Evolutionary conservation across 2,329 filamentous ascomycete species (phyloP), one percentile per base, ranked within the genome.

Genomic region (Fusarium buxicola): DNA sequence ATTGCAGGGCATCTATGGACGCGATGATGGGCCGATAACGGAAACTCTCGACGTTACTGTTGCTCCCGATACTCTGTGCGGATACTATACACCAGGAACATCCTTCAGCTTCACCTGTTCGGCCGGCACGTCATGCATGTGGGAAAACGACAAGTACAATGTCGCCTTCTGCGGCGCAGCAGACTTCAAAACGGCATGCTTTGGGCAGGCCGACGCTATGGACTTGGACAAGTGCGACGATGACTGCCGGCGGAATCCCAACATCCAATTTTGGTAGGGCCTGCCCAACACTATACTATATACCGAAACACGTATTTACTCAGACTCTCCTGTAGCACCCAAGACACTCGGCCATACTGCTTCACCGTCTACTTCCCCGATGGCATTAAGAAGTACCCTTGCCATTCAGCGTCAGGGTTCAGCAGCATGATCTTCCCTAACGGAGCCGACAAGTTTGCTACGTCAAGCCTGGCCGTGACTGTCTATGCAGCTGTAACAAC

Each of bases 81-180:
- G 61, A 10, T 32, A 11, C 15, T 58, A 49, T 8, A 46, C 48
- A 2, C 56, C 60, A 10, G 18, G 40, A 13, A 60, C 43, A 7
- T 27, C 32, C 5, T 62, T 44, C 34, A 39, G 31, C 25, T 61
- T 60, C 44, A 58, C 47, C 13, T 65, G 61, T 21, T 13, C 31
- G 9, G 21, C 21, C 7, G 31, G 48, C 18, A 31, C 39, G 9
- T 56, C 16, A 10, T 65, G 62, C 30, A 48, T 65, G 48, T 65
- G 55, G 24, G 62, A 65, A 25, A 51, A 60, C 10, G 34, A 55
- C 16, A 65, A 62, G 52, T 65, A 58, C 57, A 65, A 65, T 31
- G 15, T 58, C 34, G 52, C 36, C 3, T 65, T 65, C 31, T 65
- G 62, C 16, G 51, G 47, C 3, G 39, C 18, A 10, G 30, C n/a